Percentiles rank a stretch among this genome's conserved stretches.
Conservation (phyloP, 306 rosid species). For the Sicyos baderoa region DNA sequence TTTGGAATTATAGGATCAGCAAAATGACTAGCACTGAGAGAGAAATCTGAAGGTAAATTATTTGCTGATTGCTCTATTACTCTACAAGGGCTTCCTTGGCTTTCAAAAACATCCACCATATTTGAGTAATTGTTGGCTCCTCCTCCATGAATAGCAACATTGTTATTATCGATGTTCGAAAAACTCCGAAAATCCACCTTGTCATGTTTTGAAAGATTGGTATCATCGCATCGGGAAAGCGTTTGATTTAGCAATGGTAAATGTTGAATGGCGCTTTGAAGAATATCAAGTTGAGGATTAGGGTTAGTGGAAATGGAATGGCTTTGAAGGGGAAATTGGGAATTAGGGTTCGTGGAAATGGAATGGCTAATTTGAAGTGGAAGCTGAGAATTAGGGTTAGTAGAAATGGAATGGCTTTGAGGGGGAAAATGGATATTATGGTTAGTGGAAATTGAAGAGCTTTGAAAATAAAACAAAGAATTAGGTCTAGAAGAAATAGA, state of each 20-base stretch:
- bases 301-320: neutral
- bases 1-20: neutral
- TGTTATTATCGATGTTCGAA: neutral
- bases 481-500: neutral
- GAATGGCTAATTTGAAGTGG: neutral
- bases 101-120: neutral
- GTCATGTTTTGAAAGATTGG: neutral
- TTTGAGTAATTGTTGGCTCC: neutral
- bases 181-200: too few species aligned
- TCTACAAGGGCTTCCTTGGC: neutral
- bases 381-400: neutral
- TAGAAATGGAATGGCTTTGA: neutral
- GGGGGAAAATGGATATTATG: neutral
- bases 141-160: neutral
- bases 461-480: neutral
- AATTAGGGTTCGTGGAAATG: too few species aligned
- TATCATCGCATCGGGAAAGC: neutral
- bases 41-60: neutral
- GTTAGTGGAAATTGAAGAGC: neutral
- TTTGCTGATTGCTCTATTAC: neutral
- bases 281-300: neutral
- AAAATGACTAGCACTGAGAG: neutral
- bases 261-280: neutral
- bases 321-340: neutral
- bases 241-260: neutral